Conservation (phyloP, 345 rosid species). For the Pistacia atlantica region DNA sequence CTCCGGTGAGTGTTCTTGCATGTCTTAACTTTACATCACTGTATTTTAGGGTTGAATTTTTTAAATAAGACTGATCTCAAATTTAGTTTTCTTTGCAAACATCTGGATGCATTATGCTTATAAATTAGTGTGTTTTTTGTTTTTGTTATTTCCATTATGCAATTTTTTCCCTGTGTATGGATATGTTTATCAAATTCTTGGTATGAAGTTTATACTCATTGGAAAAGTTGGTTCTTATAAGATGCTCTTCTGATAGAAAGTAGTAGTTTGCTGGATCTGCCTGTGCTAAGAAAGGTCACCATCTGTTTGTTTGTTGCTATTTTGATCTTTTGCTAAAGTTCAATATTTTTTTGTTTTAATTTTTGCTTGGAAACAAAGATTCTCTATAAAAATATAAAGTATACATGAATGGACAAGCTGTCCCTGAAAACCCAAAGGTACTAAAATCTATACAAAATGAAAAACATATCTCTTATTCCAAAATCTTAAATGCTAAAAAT, state of each 20-base stretch:
- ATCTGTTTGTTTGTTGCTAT: neutral
- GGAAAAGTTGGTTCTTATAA: neutral
- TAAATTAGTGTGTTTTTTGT: neutral
- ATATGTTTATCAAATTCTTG: constrained; percentile 16
- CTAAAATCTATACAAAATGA: too few relatives aligned
- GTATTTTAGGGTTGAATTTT: constrained; percentile 18
- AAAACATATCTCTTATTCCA: too few relatives aligned
- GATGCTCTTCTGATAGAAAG: neutral
- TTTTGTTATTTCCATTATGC: neutral
- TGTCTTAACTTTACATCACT: neutral
- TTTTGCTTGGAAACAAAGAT: too few relatives aligned
- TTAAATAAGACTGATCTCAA: neutral
- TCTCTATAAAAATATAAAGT: too few relatives aligned
- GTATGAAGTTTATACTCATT: neutral
- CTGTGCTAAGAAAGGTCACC: neutral
- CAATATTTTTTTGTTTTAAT: too few relatives aligned
- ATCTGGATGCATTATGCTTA: neutral
- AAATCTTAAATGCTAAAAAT: too few relatives aligned
- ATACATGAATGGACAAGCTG: too few relatives aligned
- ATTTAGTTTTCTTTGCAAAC: neutral
- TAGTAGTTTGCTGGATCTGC: neutral
- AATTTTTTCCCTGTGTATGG: neutral
- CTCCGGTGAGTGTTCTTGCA: constrained; percentile 33
- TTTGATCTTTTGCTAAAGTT: neutral
- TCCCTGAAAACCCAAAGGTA: too few relatives aligned